phyloP scores from a whole-genome alignment of 2,329 filamentous ascomycete genomes.

The Rutstroemia sp. region DNA sequence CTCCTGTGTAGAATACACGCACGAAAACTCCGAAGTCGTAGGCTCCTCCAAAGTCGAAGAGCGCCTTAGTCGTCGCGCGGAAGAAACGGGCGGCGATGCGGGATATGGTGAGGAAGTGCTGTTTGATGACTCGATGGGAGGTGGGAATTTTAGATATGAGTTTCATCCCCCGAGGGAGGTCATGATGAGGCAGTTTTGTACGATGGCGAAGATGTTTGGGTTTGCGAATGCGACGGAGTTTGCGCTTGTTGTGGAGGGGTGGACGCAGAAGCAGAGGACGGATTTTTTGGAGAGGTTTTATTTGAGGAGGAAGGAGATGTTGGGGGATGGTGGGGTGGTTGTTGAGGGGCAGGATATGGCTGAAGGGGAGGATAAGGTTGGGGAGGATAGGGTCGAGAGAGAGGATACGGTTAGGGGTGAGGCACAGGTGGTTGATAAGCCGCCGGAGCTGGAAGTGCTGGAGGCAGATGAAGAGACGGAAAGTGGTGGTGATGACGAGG shows the following conservation, averaged over 20 bases:
- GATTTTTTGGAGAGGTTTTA: conserved; percentile 80
- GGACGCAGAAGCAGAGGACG: conserved; percentile 76
- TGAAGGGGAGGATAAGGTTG: too few species aligned
- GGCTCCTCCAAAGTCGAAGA: conserved; percentile 90
- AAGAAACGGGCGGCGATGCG: conserved; percentile 32
- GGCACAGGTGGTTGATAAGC: too few species aligned
- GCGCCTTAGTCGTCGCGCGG: conserved; percentile 67
- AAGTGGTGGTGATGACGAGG: conserved; percentile 1
- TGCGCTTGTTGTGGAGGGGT: conserved; percentile 81
- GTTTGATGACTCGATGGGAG: conserved; percentile 39
- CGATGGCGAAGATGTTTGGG: conserved; percentile 75
- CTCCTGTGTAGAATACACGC: conserved; percentile 86
- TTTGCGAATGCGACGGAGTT: conserved; percentile 75
- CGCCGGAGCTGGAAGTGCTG: neutral
- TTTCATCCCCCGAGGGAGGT: conserved; percentile 63
- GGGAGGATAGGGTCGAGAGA: too few species aligned
- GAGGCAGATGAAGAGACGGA: neutral
- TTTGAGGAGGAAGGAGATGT: conserved; percentile 40
- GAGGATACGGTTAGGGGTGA: too few species aligned
- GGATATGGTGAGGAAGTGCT: conserved; percentile 46
- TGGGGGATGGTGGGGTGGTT: conserved; percentile 9
- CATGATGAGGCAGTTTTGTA: conserved; percentile 76
- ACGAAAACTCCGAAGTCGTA: conserved; percentile 93
- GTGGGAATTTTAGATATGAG: conserved; percentile 21
- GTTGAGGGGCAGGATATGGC: neutral